These are phyloP conservation scores for Eutypa lata DNA, from an alignment of 2,329 filamentous ascomycete species.

Conservation along the genomic window DNA sequence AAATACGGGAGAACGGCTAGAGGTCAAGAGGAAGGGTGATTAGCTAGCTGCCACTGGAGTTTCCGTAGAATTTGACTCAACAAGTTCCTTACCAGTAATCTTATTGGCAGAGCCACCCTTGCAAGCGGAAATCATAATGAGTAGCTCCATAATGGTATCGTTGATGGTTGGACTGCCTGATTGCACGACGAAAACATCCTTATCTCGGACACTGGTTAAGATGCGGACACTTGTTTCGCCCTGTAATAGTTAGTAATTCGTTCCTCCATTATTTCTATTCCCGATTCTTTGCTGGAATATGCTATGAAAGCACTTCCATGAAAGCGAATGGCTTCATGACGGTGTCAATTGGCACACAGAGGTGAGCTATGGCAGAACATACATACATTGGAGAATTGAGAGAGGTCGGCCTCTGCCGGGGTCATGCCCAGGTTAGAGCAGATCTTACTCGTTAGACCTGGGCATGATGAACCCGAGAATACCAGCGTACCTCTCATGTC, in stretches of 20 bases:
- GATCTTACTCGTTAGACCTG: conserved; percentile 61
- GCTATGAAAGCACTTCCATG: no score
- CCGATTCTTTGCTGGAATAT: not conserved
- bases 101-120: conserved; percentile 97
- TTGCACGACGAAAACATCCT: conserved; percentile 98
- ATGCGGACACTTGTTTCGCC: conserved; percentile 70
- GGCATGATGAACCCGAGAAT: conserved; percentile 66
- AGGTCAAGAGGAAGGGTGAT: conserved; percentile 1
- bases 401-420: conserved; percentile 62
- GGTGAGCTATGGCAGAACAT: conserved; percentile 14
- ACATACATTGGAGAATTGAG: conserved; percentile 68
- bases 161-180: conserved; percentile 96
- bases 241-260: conserved; percentile 34
- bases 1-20: conserved; percentile 89
- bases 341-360: conserved; percentile 10
- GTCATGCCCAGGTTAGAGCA: conserved; percentile 66
- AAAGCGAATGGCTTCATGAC: conserved; percentile 17
- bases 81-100: conserved; percentile 71
- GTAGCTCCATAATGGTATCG: conserved; percentile 97
- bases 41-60: conserved; percentile 10
- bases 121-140: conserved; percentile 99
- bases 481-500: conserved; percentile 65
- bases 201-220: conserved; percentile 80
- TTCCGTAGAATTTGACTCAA: not conserved
- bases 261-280: not conserved